Percentiles rank a stretch among this genome's conserved stretches.
phyloP scores from a whole-genome alignment of 257 asterid genomes.

The Lithospermum erythrorhizon region DNA sequence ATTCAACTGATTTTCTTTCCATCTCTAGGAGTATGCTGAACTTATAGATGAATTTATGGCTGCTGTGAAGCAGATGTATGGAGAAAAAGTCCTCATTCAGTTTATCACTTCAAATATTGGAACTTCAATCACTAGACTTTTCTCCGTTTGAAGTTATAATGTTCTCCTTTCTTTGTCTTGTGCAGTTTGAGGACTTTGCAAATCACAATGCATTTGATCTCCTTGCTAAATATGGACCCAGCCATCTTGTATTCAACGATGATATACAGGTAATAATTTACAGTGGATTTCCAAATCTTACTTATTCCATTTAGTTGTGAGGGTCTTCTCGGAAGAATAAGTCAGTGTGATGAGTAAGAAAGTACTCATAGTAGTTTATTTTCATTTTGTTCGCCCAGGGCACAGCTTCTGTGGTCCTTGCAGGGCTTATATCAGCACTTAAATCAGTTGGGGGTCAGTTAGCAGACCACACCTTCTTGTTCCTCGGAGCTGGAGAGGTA shows the following conservation, averaged over 20 bases:
- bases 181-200: conserved; percentile 95
- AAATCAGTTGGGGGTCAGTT: conserved; percentile 76
- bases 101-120: conserved; percentile 19
- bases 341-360: neutral
- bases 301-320: neutral
- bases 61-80: conserved; percentile 83
- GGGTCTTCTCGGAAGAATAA: neutral
- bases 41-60: conserved; percentile 77
- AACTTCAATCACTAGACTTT: neutral
- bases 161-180: conserved; percentile 8
- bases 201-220: conserved; percentile 96
- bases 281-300: neutral
- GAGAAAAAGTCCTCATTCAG: conserved; percentile 93
- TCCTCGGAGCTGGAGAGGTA: conserved; percentile 99
- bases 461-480: conserved; percentile 76
- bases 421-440: conserved; percentile 75
- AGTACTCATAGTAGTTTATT: neutral
- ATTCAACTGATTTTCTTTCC: conserved; percentile 6
- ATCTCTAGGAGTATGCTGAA: conserved; percentile 73
- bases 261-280: conserved; percentile 64
- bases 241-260: conserved; percentile 89
- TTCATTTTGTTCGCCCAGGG: conserved; percentile 38
- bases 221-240: conserved; percentile 75
- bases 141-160: conserved; percentile 8
- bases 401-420: conserved; percentile 92